Evolutionary conservation across 169 alveolate genomes (phyloP).

Genomic region (Eimeria acervulina): DNA sequence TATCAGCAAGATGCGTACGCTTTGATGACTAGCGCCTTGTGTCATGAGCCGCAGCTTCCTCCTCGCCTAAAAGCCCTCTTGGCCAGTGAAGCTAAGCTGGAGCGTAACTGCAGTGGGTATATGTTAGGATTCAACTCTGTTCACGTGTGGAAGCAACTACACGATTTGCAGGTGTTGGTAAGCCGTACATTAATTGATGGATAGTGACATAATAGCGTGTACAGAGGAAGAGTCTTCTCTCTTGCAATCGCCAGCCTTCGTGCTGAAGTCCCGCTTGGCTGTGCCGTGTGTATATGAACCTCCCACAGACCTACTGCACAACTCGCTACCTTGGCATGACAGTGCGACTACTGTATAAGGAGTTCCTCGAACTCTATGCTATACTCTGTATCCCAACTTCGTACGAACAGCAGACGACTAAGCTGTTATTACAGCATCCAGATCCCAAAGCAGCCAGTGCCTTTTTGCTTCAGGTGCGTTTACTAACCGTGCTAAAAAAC

Average conservation of each 20-base stretch:
- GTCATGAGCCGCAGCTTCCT: conserved; percentile 42
- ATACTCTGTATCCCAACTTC: conserved; percentile 60
- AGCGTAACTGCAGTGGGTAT: not conserved
- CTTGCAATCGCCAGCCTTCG: not conserved
- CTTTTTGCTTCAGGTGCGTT: conserved; percentile 44
- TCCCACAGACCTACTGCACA: conserved; percentile 52
- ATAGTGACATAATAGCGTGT: not conserved
- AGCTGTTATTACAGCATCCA: conserved; percentile 15
- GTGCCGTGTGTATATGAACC: not conserved
- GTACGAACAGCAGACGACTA: conserved; percentile 33
- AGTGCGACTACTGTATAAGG: conserved; percentile 44
- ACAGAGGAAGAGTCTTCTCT: not conserved
- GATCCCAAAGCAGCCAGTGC: conserved; percentile 57
- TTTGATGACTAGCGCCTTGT: not conserved
- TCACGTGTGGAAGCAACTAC: conserved; percentile 70
- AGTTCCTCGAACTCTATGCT: conserved; percentile 63
- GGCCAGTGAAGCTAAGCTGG: not conserved
- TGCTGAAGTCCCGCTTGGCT: not conserved
- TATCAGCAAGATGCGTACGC: not conserved
- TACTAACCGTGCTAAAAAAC: not conserved
- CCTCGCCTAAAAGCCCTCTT: conserved; percentile 15
- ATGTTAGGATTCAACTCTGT: conserved; percentile 28
- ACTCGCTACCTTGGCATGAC: conserved; percentile 76
- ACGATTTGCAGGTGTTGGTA: conserved; percentile 63
- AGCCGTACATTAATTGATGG: not conserved